Evolutionary conservation across 2,329 filamentous ascomycete genomes (phyloP), one percentile per base, ranked within the genome.

Genomic region (Byssochlamys sp.): DNA sequence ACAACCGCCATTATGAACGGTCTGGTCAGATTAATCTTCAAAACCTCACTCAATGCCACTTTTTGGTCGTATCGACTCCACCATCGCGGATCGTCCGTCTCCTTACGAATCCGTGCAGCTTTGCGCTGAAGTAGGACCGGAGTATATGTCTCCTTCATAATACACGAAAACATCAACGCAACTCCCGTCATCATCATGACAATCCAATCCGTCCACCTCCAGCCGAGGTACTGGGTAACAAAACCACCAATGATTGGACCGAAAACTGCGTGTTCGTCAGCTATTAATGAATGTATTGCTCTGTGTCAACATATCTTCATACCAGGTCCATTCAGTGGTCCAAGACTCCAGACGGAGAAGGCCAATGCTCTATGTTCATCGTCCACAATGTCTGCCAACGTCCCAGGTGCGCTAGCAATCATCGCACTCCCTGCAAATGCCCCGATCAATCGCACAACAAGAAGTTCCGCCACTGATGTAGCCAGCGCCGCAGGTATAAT

Each of bases 161-260:
- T 77, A 1, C 78, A 67, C 63, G 90, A 81, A 62, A 86, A 73
- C 24, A 80, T 60, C 57, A 85, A 81, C 0, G 83, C 84, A 0
- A 81, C 77, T 0, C 82, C 89, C 0, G 82, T 81, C 9, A 90
- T 78, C 55, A 95, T 91, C 66, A 92, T 74, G 7, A 86, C 82
- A 24, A 94, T 79, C 88, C 89, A 95, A 67, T 89, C 88, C 39
- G 86, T 87, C 90, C 90, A 96, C 29, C 91, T 77, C 91, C 91
- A 96, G 10, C 90, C 90, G 2, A 94, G 77, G 61, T 77, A 77
- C 58, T 78, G 69, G 3, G 78, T 89, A 1, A 88, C 83, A 63
- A 95, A 95, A 0, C 91, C 91, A 25, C 91, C 91, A 33, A 96
- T 86, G 0, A 91, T 74, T 0, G 88, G 87, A 0, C 87, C 85